Base-by-base conservation (phyloP, 371 early-diverging fungal genomes). In the Circinella umbellata region DNA sequence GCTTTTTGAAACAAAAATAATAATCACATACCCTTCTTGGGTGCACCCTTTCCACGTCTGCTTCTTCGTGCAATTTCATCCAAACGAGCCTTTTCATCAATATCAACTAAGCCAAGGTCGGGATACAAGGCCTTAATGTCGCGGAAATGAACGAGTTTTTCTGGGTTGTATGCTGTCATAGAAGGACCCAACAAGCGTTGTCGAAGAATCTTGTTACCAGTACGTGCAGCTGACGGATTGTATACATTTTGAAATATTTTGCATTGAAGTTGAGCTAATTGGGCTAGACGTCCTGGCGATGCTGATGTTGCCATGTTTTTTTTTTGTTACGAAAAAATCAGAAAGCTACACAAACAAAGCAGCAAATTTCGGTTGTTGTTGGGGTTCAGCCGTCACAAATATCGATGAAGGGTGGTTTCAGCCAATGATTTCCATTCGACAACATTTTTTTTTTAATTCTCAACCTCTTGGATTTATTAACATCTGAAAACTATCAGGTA, bases 31-130 rank as follows among this genome's bases (percentile, higher is more conserved):
- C 92, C 93, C 78, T 93, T 93, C 90, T 90, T 90, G 46, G 93
- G 93, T 37, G 93, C 89, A 37, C 94, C 93, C 86, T 93, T 93
- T 70, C 93, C 93, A 63, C 94, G 86, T 70, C 88, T 85, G 82
- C 86, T 92, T 77, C 87, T 81, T 78, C 84, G 82, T 4, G 90
- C 88, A 69, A 91, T 82, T 67, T 87, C 90, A 49, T 92, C 91
- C 49, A 92, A 76, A 55, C 94, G 89, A 59, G 81, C 85, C 68
- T 90, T 88, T 70, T 93, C 94, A 1, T 82, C 88, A 48, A 80
- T 76, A 70, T 93, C 84, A 34, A 90, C 73, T 39, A 91, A 73
- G 48, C 87, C 82, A 53, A 90, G 80, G 61, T 85, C 86, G 67
- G 90, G 86, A 72, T 80, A 85, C 74, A 86, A 74, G 46, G 87